Base-by-base conservation (phyloP, 1,139 yeast species). In the Arxiozyma telluris region DNA sequence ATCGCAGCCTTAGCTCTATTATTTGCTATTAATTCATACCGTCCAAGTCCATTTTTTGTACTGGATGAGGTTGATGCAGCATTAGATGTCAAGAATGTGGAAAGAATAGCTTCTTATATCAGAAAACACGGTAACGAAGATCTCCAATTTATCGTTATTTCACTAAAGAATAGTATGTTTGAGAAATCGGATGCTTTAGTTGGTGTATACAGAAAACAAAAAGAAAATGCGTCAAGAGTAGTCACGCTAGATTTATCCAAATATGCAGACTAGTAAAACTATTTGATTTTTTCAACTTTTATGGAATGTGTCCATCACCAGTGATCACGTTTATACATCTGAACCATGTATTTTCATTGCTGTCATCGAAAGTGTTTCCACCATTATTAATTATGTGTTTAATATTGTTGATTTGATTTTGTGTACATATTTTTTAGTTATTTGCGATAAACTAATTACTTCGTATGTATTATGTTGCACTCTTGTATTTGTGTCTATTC, bases 41-140 rank as follows among this genome's bases (percentile, higher is more conserved):
- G 85, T 54, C 98, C 98, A 1, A 85, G 97, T 0, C 98, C 99
- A 25, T 93, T 93, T 68, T 93, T 93, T 67, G 96, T 93, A 0
- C 75, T 93, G 50, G 99, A 93, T 69, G 99, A 93, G 71, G 91
- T 93, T 20, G 99, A 93, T 73, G 98, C 98, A 1, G 98, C 98
- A 0, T 77, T 93, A 58, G 99, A 93, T 70, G 84, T 87, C 58
- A 82, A 90, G 20, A 93, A 93, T 66, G 97, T 94, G 25, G 81
- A 81, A 52, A 81, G 82, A 62, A 84, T 93, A 56, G 96, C 96
- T 17, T 83, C 82, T 56, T 94, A 91, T 66, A 89, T 93, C 58
- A 78, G 79, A 55, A 80, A 79, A 59, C 84, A 87, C 63, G 85
- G 95, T 1, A 85, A 89, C 25, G 85, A 89, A 1, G 78, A 81